Conservation (phyloP, 2,329 filamentous ascomycete species). For the Colletotrichum sp. region DNA sequence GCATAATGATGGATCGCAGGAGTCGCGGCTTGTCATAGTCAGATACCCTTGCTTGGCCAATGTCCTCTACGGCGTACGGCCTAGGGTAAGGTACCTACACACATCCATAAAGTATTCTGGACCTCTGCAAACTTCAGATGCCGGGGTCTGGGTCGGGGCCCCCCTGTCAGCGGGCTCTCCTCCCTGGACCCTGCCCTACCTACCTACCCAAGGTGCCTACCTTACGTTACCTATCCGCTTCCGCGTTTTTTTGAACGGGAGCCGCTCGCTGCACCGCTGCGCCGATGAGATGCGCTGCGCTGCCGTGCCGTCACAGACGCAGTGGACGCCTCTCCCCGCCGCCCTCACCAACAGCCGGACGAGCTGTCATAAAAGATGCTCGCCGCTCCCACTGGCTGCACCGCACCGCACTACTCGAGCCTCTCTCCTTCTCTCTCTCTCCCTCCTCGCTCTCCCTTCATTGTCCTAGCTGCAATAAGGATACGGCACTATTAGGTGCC, state of each 20-base stretch:
- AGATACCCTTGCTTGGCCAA: background rate
- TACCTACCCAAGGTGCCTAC: background rate
- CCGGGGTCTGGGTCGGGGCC: background rate
- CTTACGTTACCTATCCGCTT: background rate
- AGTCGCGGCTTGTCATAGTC: background rate
- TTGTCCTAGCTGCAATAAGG: background rate
- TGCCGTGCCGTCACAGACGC: background rate
- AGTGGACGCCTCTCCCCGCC: background rate
- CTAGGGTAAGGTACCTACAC: background rate
- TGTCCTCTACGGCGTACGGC: background rate
- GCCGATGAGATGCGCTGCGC: background rate
- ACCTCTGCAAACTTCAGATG: background rate
- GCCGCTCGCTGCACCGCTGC: background rate
- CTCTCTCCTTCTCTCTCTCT: background rate
- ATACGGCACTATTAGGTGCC: constrained; percentile 18
- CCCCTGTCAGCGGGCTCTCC: background rate
- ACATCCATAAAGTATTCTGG: background rate
- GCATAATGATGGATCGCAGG: background rate
- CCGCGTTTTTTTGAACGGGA: background rate
- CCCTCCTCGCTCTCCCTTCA: background rate
- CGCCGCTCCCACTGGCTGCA: background rate
- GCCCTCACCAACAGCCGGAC: background rate
- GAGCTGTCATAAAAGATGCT: constrained; percentile 20
- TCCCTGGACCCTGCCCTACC: background rate
- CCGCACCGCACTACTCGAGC: background rate